Evolutionary conservation across 1,139 yeast species (phyloP), one percentile per base, ranked within the genome.

Genomic region (Suhomyces chickasaworum): DNA sequence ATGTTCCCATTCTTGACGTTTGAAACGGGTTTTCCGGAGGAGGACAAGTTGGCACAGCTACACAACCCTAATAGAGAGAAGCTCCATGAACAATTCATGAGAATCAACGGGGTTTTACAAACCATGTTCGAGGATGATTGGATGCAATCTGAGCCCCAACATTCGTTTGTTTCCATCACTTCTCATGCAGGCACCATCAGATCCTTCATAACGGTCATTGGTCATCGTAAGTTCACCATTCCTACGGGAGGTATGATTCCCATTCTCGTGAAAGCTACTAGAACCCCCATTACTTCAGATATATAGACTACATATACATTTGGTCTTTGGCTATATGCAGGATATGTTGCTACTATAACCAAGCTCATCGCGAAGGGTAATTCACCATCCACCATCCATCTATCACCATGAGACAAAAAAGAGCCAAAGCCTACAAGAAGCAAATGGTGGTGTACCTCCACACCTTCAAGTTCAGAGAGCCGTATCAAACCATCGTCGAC

Each of bases 341-440:
- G 25, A 22, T 37, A 8, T 23, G n/a, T 15, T 34, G n/a, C 29
- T 10, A 15, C 20, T 45, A 16, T 34, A 36, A 22, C 17, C 39
- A n/a, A 25, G 16, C 48, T 43, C 52, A 48, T 48, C 46, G 47
- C 47, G 32, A 36, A 15, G 35, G 12, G 17, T 9, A 21, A 22
- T 37, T 15, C n/a, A 39, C 39, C 17, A 20, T 20, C 5, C 30
- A 18, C 31, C 23, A n/a, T n/a, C n/a, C n/a, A n/a, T 35, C 33
- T n/a, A 41, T 10, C 47, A 66, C 47, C 47, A 93, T 93, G 99
- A 89, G 96, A 76, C 97, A 91, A 68, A 91, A 91, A 68, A 79
- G 99, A 66, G 96, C 97, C 45, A 93, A 93, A 66, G 78, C 95
- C 2, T 93, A 95, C 69, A 84, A 91, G 65, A 93, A 91, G 73